phyloP scores from a whole-genome alignment of 2,329 filamentous ascomycete species.

The Exophiala mesophila region DNA sequence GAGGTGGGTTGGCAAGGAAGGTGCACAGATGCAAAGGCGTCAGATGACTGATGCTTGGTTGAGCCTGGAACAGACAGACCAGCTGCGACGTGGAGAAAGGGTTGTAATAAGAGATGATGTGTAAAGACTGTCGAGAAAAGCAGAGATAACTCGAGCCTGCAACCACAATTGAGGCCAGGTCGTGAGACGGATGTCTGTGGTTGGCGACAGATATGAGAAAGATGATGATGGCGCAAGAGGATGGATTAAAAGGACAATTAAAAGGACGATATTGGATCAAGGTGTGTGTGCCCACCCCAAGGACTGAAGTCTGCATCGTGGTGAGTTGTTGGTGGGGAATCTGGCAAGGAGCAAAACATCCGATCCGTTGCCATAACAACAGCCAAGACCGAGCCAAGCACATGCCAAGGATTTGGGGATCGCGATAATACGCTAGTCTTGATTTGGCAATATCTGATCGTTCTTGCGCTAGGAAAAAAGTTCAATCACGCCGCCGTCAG shows the following conservation, averaged over 20 bases:
- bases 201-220: not conserved
- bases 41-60: constrained; percentile 1
- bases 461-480: not conserved
- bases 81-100: constrained; percentile 18
- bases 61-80: constrained; percentile 21
- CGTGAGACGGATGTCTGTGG: not conserved
- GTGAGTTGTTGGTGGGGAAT: not conserved
- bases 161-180: constrained; percentile 14
- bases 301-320: too few relatives aligned
- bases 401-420: too few relatives aligned
- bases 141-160: constrained; percentile 2
- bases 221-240: not conserved
- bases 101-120: not conserved
- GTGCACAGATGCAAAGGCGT: constrained; percentile 14
- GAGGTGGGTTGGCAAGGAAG: constrained; percentile 14
- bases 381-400: not conserved
- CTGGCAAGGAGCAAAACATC: not conserved
- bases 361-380: not conserved
- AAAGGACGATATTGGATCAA: too few relatives aligned
- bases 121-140: constrained; percentile 11
- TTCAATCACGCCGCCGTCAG: not conserved
- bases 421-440: not conserved
- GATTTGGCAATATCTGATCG: not conserved
- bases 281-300: too few relatives aligned
- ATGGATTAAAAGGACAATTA: too few relatives aligned